Base-by-base conservation (phyloP, 164 flowering plant species). In the Magnolia officinalis region DNA sequence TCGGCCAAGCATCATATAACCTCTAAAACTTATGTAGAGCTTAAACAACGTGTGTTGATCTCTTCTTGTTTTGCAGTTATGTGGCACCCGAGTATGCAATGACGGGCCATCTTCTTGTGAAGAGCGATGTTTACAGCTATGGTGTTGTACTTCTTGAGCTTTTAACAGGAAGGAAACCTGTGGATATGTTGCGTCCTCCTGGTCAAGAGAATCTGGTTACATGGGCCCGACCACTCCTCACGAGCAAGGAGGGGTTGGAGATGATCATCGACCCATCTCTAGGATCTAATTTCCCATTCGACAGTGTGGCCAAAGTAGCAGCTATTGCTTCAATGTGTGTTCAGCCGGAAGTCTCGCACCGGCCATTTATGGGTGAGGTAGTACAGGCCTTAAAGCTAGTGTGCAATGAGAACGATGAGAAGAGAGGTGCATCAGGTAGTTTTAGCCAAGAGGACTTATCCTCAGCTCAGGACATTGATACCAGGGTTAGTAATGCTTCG, bases 301-400 rank as follows among this genome's bases (percentile, higher is more conserved):
- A 91, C 49, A 89, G 88, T 71, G 82, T 90, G n/a, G 91, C 90
- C 14, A 96, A 96, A 83, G 96, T 96, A 50, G 98, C 99, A 14
- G 99, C 99, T 2, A 94, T 96, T 76, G 98, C 98, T 67, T 96
- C 99, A 19, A 92, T 94, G 98, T 94, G 99, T 67, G 98, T 94
- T 31, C 97, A 96, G 76, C 94, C 94, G 6, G 98, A 96, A 83
- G 99, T 96, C n/a, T 86, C 96, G 4, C 87, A 96, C 83, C 92
- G 99, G 2, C 99, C 99, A 66, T 96, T 91, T 67, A 96, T 96
- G 98, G 96, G 99, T 2, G 99, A 96, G 85, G 98, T 96, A 24
- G 99, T 96, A 18, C 99, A 96, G 78, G 99, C 99, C 26, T 77
- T 96, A 75, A 96, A 93, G 81, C 83, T 94, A n/a, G 90, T 96